phyloP scores from a whole-genome alignment of 257 asterid genomes.

The Eustoma russellianum region DNA sequence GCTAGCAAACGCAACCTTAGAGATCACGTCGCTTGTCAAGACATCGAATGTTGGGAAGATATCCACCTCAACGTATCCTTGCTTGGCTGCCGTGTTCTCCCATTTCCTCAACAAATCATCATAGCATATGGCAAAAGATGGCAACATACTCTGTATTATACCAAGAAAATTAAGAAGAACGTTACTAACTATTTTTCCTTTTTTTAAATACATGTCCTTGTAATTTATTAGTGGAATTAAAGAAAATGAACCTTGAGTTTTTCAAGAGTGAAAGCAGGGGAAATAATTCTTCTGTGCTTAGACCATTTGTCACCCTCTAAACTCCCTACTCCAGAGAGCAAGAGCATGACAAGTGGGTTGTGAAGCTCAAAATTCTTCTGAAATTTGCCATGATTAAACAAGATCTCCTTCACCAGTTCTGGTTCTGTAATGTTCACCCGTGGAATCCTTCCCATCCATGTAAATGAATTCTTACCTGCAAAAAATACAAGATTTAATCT shows the following conservation, averaged over 20 bases:
- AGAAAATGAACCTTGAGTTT: constrained; percentile 4
- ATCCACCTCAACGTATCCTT: constrained; percentile 11
- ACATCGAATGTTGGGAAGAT: constrained; percentile 8
- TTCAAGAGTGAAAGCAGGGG: constrained; percentile 6
- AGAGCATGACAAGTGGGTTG: constrained; percentile 7
- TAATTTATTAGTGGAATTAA: background rate
- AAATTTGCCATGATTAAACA: background rate
- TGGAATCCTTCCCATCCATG: constrained; percentile 23
- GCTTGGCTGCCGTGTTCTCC: constrained; percentile 5
- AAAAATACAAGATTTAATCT: background rate
- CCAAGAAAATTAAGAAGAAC: background rate
- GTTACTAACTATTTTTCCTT: background rate
- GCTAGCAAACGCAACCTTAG: constrained; percentile 8
- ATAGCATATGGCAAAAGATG: constrained; percentile 6
- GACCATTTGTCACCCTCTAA: constrained; percentile 8
- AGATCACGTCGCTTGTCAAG: constrained; percentile 2
- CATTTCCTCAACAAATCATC: constrained; percentile 15
- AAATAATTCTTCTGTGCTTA: constrained; percentile 3
- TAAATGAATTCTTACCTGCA: constrained; percentile 14
- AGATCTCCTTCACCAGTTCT: constrained; percentile 12
- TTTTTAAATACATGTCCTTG: background rate
- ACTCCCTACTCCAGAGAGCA: constrained; percentile 7
- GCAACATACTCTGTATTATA: constrained; percentile 10
- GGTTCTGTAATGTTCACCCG: constrained; percentile 13
- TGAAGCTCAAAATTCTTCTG: constrained; percentile 2